A percentile compares a stretch with the other conserved stretches of the same genome.
Conservation (phyloP, 2,329 filamentous ascomycete species). For the Exophiala mesophila region DNA sequence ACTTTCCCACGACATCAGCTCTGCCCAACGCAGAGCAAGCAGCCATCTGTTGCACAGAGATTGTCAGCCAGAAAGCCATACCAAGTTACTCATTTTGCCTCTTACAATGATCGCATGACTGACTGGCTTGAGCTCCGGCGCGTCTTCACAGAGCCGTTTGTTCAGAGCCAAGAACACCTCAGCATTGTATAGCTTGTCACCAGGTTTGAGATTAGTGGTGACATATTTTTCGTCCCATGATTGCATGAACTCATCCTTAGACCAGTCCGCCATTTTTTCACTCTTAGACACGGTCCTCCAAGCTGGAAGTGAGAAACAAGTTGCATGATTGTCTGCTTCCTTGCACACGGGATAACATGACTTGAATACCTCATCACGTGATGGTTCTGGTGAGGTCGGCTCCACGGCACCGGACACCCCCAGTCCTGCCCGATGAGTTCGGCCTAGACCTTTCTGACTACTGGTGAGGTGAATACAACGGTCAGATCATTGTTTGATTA, state of each 20-base stretch:
- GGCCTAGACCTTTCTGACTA: too few species aligned
- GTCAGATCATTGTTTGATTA: too few species aligned
- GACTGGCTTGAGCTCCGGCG: constrained; percentile 4
- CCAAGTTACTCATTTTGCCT: too few species aligned
- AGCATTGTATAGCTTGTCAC: constrained; percentile 5
- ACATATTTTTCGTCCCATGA: constrained; percentile 16
- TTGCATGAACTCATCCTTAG: constrained; percentile 12
- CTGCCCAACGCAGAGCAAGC: constrained; percentile 13
- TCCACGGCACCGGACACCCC: too few species aligned
- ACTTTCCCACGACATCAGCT: constrained; percentile 9
- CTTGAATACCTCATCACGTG: too few species aligned
- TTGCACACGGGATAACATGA: too few species aligned
- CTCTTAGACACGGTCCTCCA: too few species aligned
- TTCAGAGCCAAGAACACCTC: constrained; percentile 7
- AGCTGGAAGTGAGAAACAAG: too few species aligned
- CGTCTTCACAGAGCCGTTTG: not conserved
- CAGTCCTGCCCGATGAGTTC: too few species aligned
- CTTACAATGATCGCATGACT: constrained; percentile 10
- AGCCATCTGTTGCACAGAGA: constrained; percentile 2
- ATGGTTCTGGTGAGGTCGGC: too few species aligned
- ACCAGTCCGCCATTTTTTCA: constrained; percentile 11
- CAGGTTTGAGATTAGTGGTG: constrained; percentile 8
- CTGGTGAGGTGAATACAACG: too few species aligned
- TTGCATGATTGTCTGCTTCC: too few species aligned
- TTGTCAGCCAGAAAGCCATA: not conserved